A percentile compares a stretch with the other conserved stretches of the same genome.
These are phyloP conservation scores for Chaetothyriales sp. DNA, from an alignment of 2,329 filamentous ascomycete genomes.

Conservation along the genomic window DNA sequence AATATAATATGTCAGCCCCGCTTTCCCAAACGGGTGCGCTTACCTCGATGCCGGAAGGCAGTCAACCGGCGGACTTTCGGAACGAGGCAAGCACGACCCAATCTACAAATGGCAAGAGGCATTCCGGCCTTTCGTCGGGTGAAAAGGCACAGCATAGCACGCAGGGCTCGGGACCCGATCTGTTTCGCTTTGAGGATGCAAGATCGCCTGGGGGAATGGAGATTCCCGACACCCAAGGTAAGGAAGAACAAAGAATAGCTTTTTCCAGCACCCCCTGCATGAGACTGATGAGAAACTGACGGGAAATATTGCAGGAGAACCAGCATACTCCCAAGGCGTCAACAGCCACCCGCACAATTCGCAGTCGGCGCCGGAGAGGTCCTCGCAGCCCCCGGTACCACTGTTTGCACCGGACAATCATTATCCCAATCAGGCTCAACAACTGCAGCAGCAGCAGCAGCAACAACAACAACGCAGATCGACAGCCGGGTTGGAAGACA, in stretches of 20 bases:
- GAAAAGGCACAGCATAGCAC: constrained; percentile 44
- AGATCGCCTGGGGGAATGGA: constrained; percentile 42
- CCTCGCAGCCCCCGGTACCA: constrained; percentile 7
- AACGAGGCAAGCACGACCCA: constrained; percentile 88
- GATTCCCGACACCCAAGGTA: constrained; percentile 51
- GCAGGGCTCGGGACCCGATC: constrained; percentile 48
- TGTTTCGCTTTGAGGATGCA: constrained; percentile 36
- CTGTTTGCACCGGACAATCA: constrained; percentile 4
- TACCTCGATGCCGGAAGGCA: constrained; percentile 45
- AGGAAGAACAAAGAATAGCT: constrained; percentile 26
- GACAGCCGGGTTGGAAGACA: constrained; percentile 8
- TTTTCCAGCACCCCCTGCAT: not conserved
- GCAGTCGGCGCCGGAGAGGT: not conserved
- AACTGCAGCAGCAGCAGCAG: not conserved
- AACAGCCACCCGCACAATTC: not conserved
- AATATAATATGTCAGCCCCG: constrained; percentile 31
- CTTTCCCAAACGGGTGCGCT: constrained; percentile 39
- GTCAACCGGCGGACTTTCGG: constrained; percentile 48
- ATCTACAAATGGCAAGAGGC: constrained; percentile 68
- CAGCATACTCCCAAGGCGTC: constrained; percentile 6
- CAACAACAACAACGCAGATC: not conserved
- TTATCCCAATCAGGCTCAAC: not conserved
- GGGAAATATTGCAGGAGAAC: not conserved
- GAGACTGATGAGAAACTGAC: not conserved
- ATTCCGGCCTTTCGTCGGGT: constrained; percentile 56